These are phyloP conservation scores for Aspergillus bertholletiae DNA, from an alignment of 495 filamentous ascomycete genomes.

Conservation along the genomic window DNA sequence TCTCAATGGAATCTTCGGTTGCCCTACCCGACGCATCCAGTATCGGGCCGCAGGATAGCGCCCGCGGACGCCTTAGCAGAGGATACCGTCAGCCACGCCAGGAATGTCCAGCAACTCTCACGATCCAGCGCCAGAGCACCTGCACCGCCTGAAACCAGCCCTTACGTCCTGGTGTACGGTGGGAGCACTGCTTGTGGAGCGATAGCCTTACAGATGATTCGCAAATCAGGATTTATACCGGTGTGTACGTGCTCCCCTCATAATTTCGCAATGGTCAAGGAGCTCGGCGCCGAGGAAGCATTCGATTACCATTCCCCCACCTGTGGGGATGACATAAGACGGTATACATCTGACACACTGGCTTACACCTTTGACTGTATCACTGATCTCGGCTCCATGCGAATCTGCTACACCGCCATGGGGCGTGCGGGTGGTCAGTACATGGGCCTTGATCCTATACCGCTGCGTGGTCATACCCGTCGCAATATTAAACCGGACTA, in stretches of 20 bases:
- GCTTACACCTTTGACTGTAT: constrained; percentile 32
- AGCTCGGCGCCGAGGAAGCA: constrained; percentile 38
- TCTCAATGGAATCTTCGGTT: no score
- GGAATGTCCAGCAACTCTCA: no score
- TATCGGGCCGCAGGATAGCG: no score
- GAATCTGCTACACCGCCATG: constrained; percentile 31
- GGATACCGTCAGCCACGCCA: no score
- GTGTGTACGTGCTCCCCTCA: constrained; percentile 46
- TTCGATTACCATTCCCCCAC: constrained; percentile 48
- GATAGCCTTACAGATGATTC: not conserved
- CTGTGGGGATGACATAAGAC: constrained; percentile 33
- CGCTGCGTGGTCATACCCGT: not conserved
- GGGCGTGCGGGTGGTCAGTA: constrained; percentile 34
- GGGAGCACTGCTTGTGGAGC: not conserved
- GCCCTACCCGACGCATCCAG: no score
- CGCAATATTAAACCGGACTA: not conserved
- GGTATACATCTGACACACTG: constrained; percentile 23
- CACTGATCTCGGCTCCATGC: constrained; percentile 16
- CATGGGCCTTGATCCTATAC: constrained; percentile 18
- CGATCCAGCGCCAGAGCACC: no score
- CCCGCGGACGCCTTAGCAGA: no score
- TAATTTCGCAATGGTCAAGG: constrained; percentile 45
- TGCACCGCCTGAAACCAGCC: no score
- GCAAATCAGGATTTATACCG: constrained; percentile 29
- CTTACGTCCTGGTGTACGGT: not conserved